These are phyloP conservation scores for Yamadazyma spencermartinsiae DNA, from an alignment of 1,139 yeast genomes.

Conservation along the genomic window DNA sequence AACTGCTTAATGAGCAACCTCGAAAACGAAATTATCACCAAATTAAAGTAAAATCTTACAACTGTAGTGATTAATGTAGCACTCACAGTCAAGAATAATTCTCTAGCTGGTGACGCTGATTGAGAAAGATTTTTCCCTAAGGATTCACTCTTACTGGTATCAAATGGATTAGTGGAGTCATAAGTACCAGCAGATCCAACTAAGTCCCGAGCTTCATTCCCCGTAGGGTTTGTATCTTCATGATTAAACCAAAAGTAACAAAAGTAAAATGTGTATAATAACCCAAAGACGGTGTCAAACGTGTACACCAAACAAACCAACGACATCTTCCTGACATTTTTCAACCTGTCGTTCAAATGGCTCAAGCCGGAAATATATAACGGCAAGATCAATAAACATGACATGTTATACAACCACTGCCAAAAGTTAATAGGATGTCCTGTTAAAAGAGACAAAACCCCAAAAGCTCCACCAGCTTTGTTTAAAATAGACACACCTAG, in stretches of 20 bases:
- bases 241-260: conserved; percentile 70
- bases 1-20: conserved; percentile 42
- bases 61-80: conserved; percentile 55
- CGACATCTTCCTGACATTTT: conserved; percentile 48
- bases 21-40: conserved; percentile 64
- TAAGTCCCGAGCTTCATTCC: conserved; percentile 12
- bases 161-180: conserved; percentile 5
- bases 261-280: conserved; percentile 73
- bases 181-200: conserved; percentile 11
- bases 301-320: conserved; percentile 64
- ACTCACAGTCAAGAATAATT: conserved; percentile 64
- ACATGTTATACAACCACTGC: conserved; percentile 80
- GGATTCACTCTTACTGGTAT: neutral
- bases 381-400: conserved; percentile 66
- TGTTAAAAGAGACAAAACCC: conserved; percentile 80
- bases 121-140: conserved; percentile 32
- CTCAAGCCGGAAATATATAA: conserved; percentile 63
- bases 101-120: conserved; percentile 71
- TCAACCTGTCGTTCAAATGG: conserved; percentile 32
- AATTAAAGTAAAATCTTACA: conserved; percentile 63
- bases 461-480: conserved; percentile 88
- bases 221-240: conserved; percentile 29
- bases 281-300: conserved; percentile 65
- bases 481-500: conserved; percentile 80
- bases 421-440: conserved; percentile 82